These are phyloP conservation scores for Solioccasus polychromus DNA, from an alignment of 768 basidiomycete genomes.

Conservation along the genomic window DNA sequence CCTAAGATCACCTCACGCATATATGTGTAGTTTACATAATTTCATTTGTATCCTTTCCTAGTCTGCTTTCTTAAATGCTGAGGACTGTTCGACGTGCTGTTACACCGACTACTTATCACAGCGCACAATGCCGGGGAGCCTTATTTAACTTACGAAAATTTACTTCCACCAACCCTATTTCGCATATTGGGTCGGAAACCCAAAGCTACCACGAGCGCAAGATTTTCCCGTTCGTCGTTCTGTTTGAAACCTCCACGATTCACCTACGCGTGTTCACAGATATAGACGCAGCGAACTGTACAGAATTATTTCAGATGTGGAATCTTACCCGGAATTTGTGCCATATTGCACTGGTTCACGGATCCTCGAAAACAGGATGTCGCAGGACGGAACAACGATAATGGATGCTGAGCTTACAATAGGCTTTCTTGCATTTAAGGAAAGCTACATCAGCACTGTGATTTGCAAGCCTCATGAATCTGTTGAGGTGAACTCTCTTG, in stretches of 20 bases:
- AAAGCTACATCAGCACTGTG: constrained; percentile 85
- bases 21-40: no score
- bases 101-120: constrained; percentile 1
- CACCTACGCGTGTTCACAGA: constrained; percentile 38
- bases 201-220: constrained; percentile 81
- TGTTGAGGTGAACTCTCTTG: constrained; percentile 53
- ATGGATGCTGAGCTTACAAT: constrained; percentile 87
- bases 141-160: constrained; percentile 53
- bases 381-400: constrained; percentile 36
- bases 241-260: constrained; percentile 4
- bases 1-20: no score
- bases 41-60: no score
- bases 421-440: constrained; percentile 83
- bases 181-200: constrained; percentile 32
- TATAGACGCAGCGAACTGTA: constrained; percentile 81
- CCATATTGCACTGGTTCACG: constrained; percentile 83
- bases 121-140: constrained; percentile 22
- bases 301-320: constrained; percentile 82
- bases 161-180: constrained; percentile 40
- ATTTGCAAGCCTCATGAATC: constrained; percentile 73
- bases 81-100: constrained; percentile 9
- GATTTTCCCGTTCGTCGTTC: constrained; percentile 76
- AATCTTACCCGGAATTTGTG: constrained; percentile 80
- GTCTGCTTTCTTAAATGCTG: no score
- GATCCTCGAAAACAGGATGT: constrained; percentile 41